A percentile compares a stretch with the other conserved stretches of the same genome.
Conservation (phyloP, 805 yeast species). For the Citeromyces nyonsensis region DNA sequence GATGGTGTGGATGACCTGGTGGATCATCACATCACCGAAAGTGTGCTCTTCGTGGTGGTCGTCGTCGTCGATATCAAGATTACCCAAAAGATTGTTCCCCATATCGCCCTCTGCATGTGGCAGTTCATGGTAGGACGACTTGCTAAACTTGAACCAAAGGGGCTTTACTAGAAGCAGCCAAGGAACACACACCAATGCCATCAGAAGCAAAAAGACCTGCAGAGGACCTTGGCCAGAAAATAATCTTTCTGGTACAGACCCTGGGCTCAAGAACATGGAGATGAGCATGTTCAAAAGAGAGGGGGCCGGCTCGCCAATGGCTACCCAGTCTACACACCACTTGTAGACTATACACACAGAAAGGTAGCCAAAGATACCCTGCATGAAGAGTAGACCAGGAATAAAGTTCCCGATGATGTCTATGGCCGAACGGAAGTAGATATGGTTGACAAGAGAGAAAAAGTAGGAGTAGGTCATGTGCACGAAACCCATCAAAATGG, state of each 20-base stretch:
- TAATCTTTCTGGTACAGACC: slow-evolving; percentile 65
- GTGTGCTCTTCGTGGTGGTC: slow-evolving; percentile 45
- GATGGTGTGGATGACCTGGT: slow-evolving; percentile 94
- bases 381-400: slow-evolving; percentile 92
- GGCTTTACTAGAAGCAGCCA: slow-evolving; percentile 84
- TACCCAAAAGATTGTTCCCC: slow-evolving; percentile 16
- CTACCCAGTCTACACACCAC: slow-evolving; percentile 90
- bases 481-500: slow-evolving; percentile 83
- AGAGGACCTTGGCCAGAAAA: slow-evolving; percentile 68
- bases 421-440: slow-evolving; percentile 50
- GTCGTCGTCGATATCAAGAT: slow-evolving; percentile 24
- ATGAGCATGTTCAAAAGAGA: slow-evolving; percentile 89
- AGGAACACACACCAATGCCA: slow-evolving; percentile 87
- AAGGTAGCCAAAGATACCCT: slow-evolving; percentile 88
- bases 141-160: slow-evolving; percentile 26
- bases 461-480: slow-evolving; percentile 88
- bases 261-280: slow-evolving; percentile 91
- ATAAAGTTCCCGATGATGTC: slow-evolving; percentile 88
- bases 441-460: slow-evolving; percentile 73
- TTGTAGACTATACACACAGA: slow-evolving; percentile 79
- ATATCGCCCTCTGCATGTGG: slow-evolving; percentile 9
- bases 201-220: slow-evolving; percentile 53
- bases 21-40: slow-evolving; percentile 91
- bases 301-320: slow-evolving; percentile 68
- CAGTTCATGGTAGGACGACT: slow-evolving; percentile 22